Evolutionary conservation across 1,284 basidiomycete genomes (phyloP), one percentile per base, ranked within the genome.

Genomic region (Paramarasmius palmivorus): DNA sequence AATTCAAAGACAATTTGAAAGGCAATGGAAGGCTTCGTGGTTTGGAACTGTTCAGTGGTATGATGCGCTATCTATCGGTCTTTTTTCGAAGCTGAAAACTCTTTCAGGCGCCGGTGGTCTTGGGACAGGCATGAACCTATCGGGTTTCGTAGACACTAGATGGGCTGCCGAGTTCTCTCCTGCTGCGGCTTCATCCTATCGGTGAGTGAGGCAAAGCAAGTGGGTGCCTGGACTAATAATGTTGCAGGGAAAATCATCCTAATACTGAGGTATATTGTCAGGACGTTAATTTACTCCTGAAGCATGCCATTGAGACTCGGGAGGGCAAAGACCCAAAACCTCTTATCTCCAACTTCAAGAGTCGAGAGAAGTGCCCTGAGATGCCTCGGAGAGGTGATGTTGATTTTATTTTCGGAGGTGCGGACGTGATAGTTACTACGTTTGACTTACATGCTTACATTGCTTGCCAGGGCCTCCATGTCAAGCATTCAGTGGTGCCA

Each of bases 381-480:
- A 75, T 85, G 76, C 88, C 83, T 15, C 72, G 69, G 50, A 76
- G 70, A 49, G 79, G 77, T 8, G 81, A 84, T 23, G 77, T 90
- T 3, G 86, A 90, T 58, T 78, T 90, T 53, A 83, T 90, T 34
- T 86, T 76, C 65, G 87, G 87, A 58, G 86, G 84, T 85, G 68
- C 44, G 73, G 67, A 5, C 37, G 20, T 22, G 34, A 20, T 19
- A 12, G 44, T 45, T 20, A 23, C 20, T 52, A 54, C 9, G 46
- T 32, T 20, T 53, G 3, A 20, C 53, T 39, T 38, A 26, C 57
- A 47, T 53, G 38, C 26, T 49, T 35, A 36, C 14, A 20, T 25
- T 12, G 17, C 26, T 14, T 19, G 8, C 6, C 49, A 88, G 85
- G 86, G 5, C 84, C 86, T 10, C 87, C 87, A 12, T 89, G 87